Conservation (phyloP, 2,329 filamentous ascomycete species). For the Tolypocladium pustulatum region DNA sequence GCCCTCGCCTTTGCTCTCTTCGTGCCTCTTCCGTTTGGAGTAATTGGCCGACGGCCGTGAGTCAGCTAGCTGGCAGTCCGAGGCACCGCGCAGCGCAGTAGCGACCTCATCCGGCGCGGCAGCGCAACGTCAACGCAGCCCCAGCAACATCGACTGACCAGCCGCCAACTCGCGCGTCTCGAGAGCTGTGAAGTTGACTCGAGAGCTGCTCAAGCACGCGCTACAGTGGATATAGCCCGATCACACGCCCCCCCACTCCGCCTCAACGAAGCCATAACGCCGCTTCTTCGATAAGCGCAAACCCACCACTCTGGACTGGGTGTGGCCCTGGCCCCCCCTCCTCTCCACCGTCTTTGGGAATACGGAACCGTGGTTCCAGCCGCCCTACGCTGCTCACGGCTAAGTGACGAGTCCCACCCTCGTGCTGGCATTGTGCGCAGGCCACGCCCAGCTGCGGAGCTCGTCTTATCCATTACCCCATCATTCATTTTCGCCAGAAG, state of each 20-base stretch:
- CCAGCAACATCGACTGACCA: not conserved
- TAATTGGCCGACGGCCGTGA: not conserved
- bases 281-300: conserved; percentile 16
- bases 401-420: conserved; percentile 3
- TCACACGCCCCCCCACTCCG: conserved; percentile 11
- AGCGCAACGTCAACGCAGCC: not conserved
- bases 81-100: not conserved
- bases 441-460: conserved; percentile 10
- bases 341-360: not conserved
- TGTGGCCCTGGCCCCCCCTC: not conserved
- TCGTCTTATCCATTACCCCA: conserved; percentile 15
- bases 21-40: not conserved
- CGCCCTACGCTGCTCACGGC: conserved; percentile 3
- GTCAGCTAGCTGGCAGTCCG: not conserved
- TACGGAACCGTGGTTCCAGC: conserved; percentile 5
- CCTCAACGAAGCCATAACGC: conserved; percentile 11
- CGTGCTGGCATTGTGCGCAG: conserved; percentile 3
- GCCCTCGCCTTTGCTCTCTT: not conserved
- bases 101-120: not conserved
- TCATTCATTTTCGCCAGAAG: conserved; percentile 12
- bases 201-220: conserved; percentile 7
- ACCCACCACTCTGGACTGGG: conserved; percentile 6
- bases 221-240: conserved; percentile 24
- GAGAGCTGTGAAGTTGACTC: not conserved
- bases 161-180: not conserved